phyloP scores from a whole-genome alignment of 768 basidiomycete genomes.

The Wakefieldia striispora region DNA sequence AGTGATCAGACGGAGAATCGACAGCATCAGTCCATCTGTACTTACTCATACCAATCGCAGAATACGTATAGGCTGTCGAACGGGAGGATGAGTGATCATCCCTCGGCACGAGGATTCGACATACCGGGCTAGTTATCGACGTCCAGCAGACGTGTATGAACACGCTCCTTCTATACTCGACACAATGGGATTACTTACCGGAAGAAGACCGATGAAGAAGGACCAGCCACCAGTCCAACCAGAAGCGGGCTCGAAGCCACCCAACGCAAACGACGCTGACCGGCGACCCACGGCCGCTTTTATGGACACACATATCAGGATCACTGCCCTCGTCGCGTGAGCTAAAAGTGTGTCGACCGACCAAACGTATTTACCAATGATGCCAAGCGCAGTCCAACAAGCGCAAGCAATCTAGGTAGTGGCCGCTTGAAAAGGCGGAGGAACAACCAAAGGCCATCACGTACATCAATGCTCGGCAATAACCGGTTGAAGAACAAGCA shows the following conservation, averaged over 20 bases:
- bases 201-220: constrained; percentile 64
- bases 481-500: constrained; percentile 56
- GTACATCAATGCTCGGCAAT: constrained; percentile 50
- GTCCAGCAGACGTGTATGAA: neutral
- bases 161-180: neutral
- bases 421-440: constrained; percentile 1
- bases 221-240: constrained; percentile 70
- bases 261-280: constrained; percentile 54
- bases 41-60: constrained; percentile 64
- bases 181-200: constrained; percentile 35
- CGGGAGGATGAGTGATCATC: constrained; percentile 9
- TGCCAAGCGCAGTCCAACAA: constrained; percentile 60
- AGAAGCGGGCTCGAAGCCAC: constrained; percentile 60
- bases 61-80: constrained; percentile 49
- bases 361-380: constrained; percentile 38
- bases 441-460: constrained; percentile 2
- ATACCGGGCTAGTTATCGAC: constrained; percentile 27
- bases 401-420: constrained; percentile 51
- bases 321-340: constrained; percentile 41
- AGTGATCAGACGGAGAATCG: constrained; percentile 1
- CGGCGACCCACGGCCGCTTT: constrained; percentile 57
- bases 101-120: neutral
- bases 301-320: constrained; percentile 51
- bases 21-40: neutral
- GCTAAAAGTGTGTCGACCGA: neutral